Evolutionary conservation across 768 basidiomycete genomes (phyloP).

Genomic region (Leccinum aurantiacum): DNA sequence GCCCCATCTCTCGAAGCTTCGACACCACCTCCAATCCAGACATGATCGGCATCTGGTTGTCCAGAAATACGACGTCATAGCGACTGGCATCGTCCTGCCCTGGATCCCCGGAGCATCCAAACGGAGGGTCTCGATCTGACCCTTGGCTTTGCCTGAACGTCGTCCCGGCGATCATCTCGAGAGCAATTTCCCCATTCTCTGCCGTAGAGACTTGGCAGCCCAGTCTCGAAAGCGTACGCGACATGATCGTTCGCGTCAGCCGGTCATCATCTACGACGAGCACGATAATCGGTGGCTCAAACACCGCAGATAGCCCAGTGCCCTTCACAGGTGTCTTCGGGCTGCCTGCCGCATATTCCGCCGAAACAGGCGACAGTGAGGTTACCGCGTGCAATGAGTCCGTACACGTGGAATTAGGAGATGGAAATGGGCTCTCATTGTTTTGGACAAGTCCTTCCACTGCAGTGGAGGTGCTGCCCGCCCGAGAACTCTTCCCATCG

Average conservation of each 20-base stretch:
- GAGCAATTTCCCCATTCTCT: slow-evolving; percentile 78
- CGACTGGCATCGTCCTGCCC: neutral
- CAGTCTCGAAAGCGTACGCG: slow-evolving; percentile 70
- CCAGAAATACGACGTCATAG: slow-evolving; percentile 52
- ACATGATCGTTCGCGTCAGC: slow-evolving; percentile 80
- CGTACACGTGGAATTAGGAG: slow-evolving; percentile 6
- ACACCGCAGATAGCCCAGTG: slow-evolving; percentile 18
- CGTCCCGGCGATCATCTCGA: slow-evolving; percentile 64
- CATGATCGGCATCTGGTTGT: slow-evolving; percentile 84
- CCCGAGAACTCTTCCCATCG: slow-evolving; percentile 2
- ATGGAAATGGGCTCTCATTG: neutral
- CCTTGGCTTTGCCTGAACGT: slow-evolving; percentile 2
- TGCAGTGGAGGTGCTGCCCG: slow-evolving; percentile 4
- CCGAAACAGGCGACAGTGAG: slow-evolving; percentile 4
- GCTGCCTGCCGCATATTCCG: slow-evolving; percentile 10
- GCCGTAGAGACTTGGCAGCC: slow-evolving; percentile 79
- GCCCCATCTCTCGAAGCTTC: slow-evolving; percentile 61
- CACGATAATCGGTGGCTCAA: slow-evolving; percentile 58
- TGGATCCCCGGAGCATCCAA: neutral
- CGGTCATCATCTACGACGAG: slow-evolving; percentile 85
- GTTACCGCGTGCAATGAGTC: slow-evolving; percentile 1
- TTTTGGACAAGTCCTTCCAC: slow-evolving; percentile 1
- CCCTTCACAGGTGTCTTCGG: slow-evolving; percentile 16
- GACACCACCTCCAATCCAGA: slow-evolving; percentile 69
- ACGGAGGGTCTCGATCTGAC: neutral